These are phyloP conservation scores for Lenzites betulinus DNA, from an alignment of 768 basidiomycete genomes.

Conservation along the genomic window DNA sequence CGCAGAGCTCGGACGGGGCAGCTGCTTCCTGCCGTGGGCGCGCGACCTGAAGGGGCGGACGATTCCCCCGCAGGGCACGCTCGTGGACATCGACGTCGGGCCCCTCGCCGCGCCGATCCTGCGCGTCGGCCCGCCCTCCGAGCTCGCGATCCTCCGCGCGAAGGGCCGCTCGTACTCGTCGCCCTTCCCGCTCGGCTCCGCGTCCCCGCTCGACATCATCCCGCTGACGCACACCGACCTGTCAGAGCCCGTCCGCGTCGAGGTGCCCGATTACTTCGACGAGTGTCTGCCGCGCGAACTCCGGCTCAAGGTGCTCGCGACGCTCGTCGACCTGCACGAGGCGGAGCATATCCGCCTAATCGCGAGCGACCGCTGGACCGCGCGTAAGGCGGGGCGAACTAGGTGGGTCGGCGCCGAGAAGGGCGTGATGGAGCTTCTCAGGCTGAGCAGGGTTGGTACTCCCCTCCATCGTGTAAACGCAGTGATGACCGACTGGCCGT, in stretches of 20 bases:
- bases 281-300: constrained; percentile 72
- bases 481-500: constrained; percentile 12
- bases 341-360: constrained; percentile 52
- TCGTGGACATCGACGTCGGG: constrained; percentile 28
- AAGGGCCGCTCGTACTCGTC: constrained; percentile 67
- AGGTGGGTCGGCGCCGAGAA: constrained; percentile 78
- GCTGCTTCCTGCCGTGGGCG: constrained; percentile 48
- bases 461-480: not conserved
- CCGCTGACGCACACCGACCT: constrained; percentile 51
- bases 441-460: constrained; percentile 70
- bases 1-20: constrained; percentile 33
- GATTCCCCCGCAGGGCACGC: constrained; percentile 20
- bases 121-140: constrained; percentile 23
- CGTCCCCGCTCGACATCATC: constrained; percentile 59
- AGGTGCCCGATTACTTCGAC: constrained; percentile 65
- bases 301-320: constrained; percentile 56
- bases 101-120: constrained; percentile 22
- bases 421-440: constrained; percentile 77
- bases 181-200: constrained; percentile 50
- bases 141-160: constrained; percentile 35
- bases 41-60: constrained; percentile 36
- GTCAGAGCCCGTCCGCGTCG: constrained; percentile 49
- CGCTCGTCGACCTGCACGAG: constrained; percentile 60
- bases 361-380: constrained; percentile 57
- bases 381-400: constrained; percentile 57